phyloP scores from a whole-genome alignment of 768 basidiomycete species.

The Russula vinacea region DNA sequence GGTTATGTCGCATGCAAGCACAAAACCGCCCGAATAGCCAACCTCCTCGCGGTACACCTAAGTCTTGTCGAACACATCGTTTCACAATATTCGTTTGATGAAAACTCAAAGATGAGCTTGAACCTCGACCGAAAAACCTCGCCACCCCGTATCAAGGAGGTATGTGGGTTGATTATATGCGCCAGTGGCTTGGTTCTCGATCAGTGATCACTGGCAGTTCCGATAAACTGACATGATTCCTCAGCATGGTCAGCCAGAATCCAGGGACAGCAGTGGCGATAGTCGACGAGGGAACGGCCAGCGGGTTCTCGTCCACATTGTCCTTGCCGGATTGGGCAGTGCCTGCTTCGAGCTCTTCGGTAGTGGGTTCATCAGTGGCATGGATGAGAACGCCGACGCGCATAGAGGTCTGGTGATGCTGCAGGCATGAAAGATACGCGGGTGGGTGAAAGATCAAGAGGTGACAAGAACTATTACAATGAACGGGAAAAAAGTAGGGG shows the following conservation, averaged over 20 bases:
- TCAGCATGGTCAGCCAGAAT: constrained; percentile 95
- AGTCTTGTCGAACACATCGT: constrained; percentile 84
- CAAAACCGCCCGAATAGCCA: constrained; percentile 89
- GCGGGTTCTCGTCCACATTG: constrained; percentile 62
- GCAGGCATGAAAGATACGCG: constrained; percentile 10
- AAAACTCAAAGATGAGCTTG: constrained; percentile 83
- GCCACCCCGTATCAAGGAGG: constrained; percentile 39
- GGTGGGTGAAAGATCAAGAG: constrained; percentile 10
- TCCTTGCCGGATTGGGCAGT: constrained; percentile 73
- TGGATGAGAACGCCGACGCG: constrained; percentile 75
- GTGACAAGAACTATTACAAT: too few relatives aligned
- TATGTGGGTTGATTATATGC: constrained; percentile 83
- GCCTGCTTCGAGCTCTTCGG: constrained; percentile 83
- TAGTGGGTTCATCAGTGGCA: constrained; percentile 69
- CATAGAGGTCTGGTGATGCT: too few relatives aligned
- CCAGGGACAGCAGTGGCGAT: constrained; percentile 78
- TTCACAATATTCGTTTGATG: constrained; percentile 82
- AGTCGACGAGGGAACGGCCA: constrained; percentile 37
- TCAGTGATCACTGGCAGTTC: too few relatives aligned
- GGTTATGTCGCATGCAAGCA: constrained; percentile 12
- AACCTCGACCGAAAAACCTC: constrained; percentile 62
- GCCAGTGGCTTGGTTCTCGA: constrained; percentile 87
- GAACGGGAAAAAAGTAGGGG: not conserved
- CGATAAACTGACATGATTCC: constrained; percentile 81
- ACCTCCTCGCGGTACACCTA: constrained; percentile 91